These are phyloP conservation scores for Carex cristatella DNA, from an alignment of 176 grass and related monocot species.

Conservation along the genomic window DNA sequence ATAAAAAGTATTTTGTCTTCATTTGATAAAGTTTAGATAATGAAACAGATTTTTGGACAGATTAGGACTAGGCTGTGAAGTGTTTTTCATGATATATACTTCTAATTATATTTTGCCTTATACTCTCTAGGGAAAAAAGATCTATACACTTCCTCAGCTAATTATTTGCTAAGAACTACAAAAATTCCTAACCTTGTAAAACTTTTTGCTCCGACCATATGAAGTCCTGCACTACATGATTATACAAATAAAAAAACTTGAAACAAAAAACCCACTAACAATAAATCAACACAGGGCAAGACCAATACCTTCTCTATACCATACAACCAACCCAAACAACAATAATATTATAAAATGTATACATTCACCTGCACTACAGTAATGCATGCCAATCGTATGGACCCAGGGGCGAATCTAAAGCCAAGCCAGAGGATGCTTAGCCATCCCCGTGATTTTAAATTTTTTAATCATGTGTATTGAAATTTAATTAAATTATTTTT, in stretches of 20 bases:
- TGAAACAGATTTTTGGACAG: background rate
- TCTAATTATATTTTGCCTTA: background rate
- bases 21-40: conserved; percentile 1
- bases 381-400: background rate
- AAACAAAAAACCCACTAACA: background rate
- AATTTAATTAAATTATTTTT: too few relatives aligned
- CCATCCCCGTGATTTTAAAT: too few relatives aligned
- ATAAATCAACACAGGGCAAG: background rate
- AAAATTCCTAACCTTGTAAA: background rate
- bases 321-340: background rate
- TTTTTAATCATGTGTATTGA: too few relatives aligned
- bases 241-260: background rate
- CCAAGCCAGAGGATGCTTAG: too few relatives aligned
- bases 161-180: background rate
- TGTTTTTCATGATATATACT: conserved; percentile 5
- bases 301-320: background rate
- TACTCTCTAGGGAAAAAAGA: background rate
- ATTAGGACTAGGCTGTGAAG: background rate
- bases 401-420: background rate
- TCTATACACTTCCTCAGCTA: background rate
- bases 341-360: background rate
- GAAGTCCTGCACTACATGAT: background rate
- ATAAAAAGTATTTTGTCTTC: background rate
- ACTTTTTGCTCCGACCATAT: background rate
- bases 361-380: background rate